Evolutionary conservation across 2,329 filamentous ascomycete species (phyloP).

Genomic region (Pestalotiopsis sp.): DNA sequence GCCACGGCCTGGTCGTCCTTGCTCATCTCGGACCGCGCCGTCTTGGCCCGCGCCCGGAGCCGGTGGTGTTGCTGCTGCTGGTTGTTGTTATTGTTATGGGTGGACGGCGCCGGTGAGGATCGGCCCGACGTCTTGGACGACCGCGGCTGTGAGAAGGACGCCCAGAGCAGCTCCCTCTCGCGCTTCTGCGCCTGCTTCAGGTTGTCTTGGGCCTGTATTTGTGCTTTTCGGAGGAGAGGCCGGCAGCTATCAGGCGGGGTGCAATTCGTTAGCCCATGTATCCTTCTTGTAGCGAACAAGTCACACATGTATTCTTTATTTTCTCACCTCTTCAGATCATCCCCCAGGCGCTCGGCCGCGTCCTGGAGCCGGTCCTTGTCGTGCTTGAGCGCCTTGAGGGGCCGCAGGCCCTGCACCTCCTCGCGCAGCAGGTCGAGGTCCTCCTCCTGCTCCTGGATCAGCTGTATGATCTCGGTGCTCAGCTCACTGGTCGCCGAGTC

Average conservation of each 20-base stretch:
- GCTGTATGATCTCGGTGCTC: slow-evolving; percentile 77
- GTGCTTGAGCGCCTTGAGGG: slow-evolving; percentile 54
- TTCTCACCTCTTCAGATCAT: slow-evolving; percentile 71
- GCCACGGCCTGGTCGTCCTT: slow-evolving; percentile 71
- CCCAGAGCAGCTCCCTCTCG: slow-evolving; percentile 77
- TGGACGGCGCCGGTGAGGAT: slow-evolving; percentile 33
- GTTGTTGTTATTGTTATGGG: not conserved
- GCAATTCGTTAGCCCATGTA: not conserved
- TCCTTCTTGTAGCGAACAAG: not conserved
- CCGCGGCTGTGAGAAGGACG: slow-evolving; percentile 55
- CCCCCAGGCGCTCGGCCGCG: slow-evolving; percentile 65
- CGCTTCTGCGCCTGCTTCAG: slow-evolving; percentile 73
- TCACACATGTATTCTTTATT: too few species aligned
- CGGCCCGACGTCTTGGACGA: slow-evolving; percentile 27
- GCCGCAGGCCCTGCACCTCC: slow-evolving; percentile 72
- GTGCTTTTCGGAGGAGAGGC: slow-evolving; percentile 77
- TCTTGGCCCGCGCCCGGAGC: slow-evolving; percentile 23
- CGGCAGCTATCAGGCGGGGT: slow-evolving; percentile 46
- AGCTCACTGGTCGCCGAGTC: slow-evolving; percentile 69
- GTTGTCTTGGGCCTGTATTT: slow-evolving; percentile 76
- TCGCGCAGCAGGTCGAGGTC: slow-evolving; percentile 80
- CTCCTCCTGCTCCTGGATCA: slow-evolving; percentile 77
- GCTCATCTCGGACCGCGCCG: slow-evolving; percentile 35
- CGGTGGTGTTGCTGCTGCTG: not conserved
- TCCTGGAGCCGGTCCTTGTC: slow-evolving; percentile 69